Percentiles rank a stretch among this genome's conserved stretches.
phyloP scores from a whole-genome alignment of 257 asterid species.

The Apocynum venetum region DNA sequence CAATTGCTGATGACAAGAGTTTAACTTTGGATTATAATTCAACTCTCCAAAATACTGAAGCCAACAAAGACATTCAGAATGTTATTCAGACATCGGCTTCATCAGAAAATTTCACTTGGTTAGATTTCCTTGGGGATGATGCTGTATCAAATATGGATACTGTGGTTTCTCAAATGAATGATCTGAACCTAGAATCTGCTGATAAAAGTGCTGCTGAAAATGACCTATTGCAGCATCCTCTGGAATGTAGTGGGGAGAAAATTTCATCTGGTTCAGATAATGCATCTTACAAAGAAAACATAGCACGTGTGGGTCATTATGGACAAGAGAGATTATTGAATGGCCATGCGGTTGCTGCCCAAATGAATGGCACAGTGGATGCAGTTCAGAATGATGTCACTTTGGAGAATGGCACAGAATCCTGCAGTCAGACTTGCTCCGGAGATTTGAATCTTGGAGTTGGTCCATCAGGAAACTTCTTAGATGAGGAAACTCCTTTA shows the following conservation, averaged over 20 bases:
- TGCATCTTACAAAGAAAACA: conserved; percentile 23
- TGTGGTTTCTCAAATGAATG: conserved; percentile 29
- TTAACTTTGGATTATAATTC: conserved; percentile 34
- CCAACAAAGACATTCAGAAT: conserved; percentile 26
- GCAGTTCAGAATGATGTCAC: conserved; percentile 27
- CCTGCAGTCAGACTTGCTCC: conserved; percentile 28
- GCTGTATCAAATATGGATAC: conserved; percentile 25
- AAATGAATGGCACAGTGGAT: conserved; percentile 23
- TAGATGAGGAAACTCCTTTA: conserved; percentile 39
- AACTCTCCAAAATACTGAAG: conserved; percentile 24
- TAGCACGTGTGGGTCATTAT: conserved; percentile 23
- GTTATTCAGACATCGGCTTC: conserved; percentile 23
- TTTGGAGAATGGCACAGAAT: conserved; percentile 28
- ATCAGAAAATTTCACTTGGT: conserved; percentile 44
- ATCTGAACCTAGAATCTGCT: conserved; percentile 34
- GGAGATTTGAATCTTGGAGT: conserved; percentile 31
- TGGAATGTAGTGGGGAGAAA: conserved; percentile 26
- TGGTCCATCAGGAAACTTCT: conserved; percentile 22
- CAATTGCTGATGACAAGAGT: conserved; percentile 48
- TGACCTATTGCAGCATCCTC: conserved; percentile 24
- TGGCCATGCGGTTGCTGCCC: conserved; percentile 28
- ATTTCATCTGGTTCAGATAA: conserved; percentile 16
- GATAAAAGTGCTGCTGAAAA: conserved; percentile 34
- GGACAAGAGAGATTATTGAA: conserved; percentile 28
- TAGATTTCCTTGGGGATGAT: conserved; percentile 47